Percentiles rank a stretch among this genome's conserved stretches.
Conservation (phyloP, 83 land plant genomes). For the Picea mariana region DNA sequence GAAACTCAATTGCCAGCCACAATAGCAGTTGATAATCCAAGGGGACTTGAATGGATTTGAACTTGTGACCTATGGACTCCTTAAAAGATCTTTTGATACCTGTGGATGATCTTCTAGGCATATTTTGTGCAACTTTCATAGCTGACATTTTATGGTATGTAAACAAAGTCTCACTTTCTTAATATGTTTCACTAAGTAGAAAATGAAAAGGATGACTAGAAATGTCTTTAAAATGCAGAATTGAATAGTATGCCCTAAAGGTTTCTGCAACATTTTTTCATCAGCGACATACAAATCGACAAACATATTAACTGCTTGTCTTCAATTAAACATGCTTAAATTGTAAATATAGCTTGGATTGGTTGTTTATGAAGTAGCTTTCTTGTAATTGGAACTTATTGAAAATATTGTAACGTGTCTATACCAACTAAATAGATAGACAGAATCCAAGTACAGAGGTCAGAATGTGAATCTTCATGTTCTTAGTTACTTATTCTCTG, state of each 20-base stretch:
- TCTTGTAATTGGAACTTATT: background rate
- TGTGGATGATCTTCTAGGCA: constrained; percentile 44
- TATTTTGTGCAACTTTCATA: constrained; percentile 86
- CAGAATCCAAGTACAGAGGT: no score
- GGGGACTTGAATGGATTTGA: no score
- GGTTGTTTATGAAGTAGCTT: background rate
- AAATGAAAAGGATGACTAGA: no score
- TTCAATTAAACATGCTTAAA: background rate
- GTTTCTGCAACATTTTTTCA: background rate
- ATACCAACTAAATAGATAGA: background rate
- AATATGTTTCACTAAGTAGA: background rate
- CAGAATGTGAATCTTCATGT: no score
- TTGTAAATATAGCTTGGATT: background rate
- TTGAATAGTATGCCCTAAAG: background rate
- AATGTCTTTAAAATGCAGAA: no score
- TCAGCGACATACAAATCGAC: background rate
- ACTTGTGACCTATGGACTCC: background rate
- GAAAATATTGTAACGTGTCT: background rate
- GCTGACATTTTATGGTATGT: constrained; percentile 72
- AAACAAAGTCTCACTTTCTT: constrained; percentile 3
- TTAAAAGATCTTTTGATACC: constrained; percentile 71
- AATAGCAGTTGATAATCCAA: no score
- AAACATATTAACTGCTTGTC: background rate
- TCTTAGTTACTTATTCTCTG: no score
- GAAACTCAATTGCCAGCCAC: no score